Conservation (phyloP, 345 rosid species). For the Linum usitatissimum region DNA sequence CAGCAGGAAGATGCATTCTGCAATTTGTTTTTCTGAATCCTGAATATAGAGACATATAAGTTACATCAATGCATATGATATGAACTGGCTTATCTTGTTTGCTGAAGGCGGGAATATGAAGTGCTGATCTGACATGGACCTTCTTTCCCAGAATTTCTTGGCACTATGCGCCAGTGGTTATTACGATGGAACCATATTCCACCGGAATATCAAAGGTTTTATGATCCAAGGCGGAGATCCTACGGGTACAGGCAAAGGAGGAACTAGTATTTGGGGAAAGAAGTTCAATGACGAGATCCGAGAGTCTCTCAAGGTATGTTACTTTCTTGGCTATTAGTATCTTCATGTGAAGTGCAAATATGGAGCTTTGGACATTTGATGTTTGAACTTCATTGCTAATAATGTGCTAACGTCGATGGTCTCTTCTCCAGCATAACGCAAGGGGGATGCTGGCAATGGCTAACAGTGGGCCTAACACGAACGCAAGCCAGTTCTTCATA, state of each 20-base stretch:
- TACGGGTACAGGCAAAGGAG: conserved; percentile 91
- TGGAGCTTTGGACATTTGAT: neutral
- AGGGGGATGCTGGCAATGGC: conserved; percentile 94
- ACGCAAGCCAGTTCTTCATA: conserved; percentile 92
- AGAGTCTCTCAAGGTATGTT: conserved; percentile 83
- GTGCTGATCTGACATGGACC: neutral
- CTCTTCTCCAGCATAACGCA: conserved; percentile 64
- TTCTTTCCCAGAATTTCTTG: conserved; percentile 62
- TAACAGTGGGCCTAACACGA: conserved; percentile 93
- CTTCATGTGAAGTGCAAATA: neutral
- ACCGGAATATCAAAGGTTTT: conserved; percentile 86
- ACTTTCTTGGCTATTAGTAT: neutral
- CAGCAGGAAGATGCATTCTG: too few species aligned
- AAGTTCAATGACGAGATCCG: conserved; percentile 95
- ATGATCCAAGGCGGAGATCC: conserved; percentile 99
- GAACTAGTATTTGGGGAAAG: conserved; percentile 96
- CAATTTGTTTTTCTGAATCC: too few species aligned
- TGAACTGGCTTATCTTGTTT: neutral
- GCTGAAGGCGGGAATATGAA: neutral
- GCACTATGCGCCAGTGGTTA: conserved; percentile 92
- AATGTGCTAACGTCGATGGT: neutral
- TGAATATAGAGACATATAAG: too few species aligned
- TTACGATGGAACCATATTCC: conserved; percentile 83
- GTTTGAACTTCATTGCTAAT: neutral
- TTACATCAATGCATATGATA: neutral